These are phyloP conservation scores for Phaeotremella skinneri DNA, from an alignment of 768 basidiomycete species.

Conservation along the genomic window DNA sequence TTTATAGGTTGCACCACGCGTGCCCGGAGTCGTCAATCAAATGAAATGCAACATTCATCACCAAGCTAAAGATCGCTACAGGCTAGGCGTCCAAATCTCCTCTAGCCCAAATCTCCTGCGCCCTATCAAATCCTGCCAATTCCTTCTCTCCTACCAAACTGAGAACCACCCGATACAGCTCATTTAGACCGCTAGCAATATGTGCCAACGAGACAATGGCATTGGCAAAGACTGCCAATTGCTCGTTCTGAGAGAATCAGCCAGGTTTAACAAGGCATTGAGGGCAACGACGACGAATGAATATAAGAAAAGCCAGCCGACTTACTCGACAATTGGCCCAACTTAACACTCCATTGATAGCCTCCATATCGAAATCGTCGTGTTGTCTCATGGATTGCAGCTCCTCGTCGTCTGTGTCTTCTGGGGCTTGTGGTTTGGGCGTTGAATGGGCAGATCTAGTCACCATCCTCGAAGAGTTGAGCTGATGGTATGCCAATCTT, in stretches of 20 bases:
- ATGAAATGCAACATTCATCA: too few relatives aligned
- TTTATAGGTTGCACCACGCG: too few relatives aligned
- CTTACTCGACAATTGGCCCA: slow-evolving; percentile 29
- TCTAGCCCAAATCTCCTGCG: slow-evolving; percentile 18
- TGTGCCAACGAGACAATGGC: slow-evolving; percentile 42
- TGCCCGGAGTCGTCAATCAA: too few relatives aligned
- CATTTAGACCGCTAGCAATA: slow-evolving; percentile 32
- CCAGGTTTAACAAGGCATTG: neutral
- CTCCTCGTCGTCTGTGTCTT: neutral
- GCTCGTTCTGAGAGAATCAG: slow-evolving; percentile 41
- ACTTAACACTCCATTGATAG: slow-evolving; percentile 16
- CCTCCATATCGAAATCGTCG: neutral
- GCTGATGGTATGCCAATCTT: slow-evolving; percentile 36
- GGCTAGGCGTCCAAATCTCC: neutral
- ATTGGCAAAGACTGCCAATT: slow-evolving; percentile 44
- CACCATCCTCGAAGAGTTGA: neutral
- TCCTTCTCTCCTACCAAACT: slow-evolving; percentile 43
- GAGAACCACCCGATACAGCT: slow-evolving; percentile 33
- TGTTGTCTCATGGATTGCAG: neutral
- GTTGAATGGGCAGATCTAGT: neutral
- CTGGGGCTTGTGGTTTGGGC: neutral
- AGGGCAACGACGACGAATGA: neutral
- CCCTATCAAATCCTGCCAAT: slow-evolving; percentile 38
- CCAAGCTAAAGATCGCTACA: too few relatives aligned
- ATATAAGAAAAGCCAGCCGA: too few relatives aligned